phyloP scores from a whole-genome alignment of 2,329 filamentous ascomycete genomes.

The Apiospora marii region DNA sequence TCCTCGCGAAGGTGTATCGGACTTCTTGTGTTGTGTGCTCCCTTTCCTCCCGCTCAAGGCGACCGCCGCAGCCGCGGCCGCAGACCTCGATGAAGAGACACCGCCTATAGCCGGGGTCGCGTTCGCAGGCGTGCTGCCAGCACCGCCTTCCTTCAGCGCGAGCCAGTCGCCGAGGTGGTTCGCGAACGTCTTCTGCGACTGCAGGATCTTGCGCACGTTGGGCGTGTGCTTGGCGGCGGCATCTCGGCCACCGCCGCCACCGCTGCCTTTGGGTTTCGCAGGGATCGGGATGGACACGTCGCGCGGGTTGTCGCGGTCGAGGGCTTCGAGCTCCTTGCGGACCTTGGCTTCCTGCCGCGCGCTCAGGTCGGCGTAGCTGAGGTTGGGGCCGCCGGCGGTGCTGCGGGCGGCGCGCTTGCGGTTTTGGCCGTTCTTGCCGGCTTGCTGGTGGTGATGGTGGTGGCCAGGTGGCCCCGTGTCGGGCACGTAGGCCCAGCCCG shows the following conservation, averaged over 20 bases:
- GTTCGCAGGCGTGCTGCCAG: background rate
- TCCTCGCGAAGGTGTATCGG: constrained; percentile 10
- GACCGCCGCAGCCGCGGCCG: constrained; percentile 28
- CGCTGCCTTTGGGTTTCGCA: constrained; percentile 56
- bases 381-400: constrained; percentile 44
- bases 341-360: constrained; percentile 86
- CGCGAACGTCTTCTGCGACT: constrained; percentile 82
- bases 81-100: constrained; percentile 30
- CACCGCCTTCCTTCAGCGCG: constrained; percentile 57
- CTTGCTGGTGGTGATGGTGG: constrained; percentile 52
- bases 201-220: constrained; percentile 78
- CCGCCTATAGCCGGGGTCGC: constrained; percentile 40
- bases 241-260: constrained; percentile 25
- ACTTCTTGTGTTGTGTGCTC: background rate
- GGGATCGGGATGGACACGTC: constrained; percentile 78
- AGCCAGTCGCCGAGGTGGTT: constrained; percentile 85
- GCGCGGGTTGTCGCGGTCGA: constrained; percentile 81
- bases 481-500: constrained; percentile 92
- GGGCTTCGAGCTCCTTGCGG: constrained; percentile 79
- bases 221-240: constrained; percentile 64
- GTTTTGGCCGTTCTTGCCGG: constrained; percentile 47
- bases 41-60: constrained; percentile 26
- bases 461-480: constrained; percentile 70
- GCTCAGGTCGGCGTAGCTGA: constrained; percentile 70
- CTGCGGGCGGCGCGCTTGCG: constrained; percentile 75